Evolutionary conservation across 2,329 filamentous ascomycete genomes (phyloP).

Genomic region (Apiospora aurea): DNA sequence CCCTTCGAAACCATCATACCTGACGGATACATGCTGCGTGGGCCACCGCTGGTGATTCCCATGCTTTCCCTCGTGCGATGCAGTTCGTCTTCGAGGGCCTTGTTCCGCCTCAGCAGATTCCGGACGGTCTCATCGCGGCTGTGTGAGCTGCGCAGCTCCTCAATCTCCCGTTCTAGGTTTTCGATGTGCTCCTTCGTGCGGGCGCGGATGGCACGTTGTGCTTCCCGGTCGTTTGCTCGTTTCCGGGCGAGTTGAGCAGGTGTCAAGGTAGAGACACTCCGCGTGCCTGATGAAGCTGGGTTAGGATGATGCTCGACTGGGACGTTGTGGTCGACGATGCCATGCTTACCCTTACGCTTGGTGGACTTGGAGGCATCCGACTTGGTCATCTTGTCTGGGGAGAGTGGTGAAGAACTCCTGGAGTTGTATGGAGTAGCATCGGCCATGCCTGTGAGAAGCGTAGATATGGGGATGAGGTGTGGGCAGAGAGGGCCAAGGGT

Average conservation of each 20-base stretch:
- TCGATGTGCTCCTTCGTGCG: constrained; percentile 89
- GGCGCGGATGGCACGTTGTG: constrained; percentile 85
- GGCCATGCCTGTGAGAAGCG: constrained; percentile 29
- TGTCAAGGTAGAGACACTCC: constrained; percentile 86
- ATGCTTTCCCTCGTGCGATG: constrained; percentile 53
- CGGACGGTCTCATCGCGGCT: constrained; percentile 59
- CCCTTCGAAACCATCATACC: constrained; percentile 32
- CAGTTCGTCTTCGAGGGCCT: constrained; percentile 61
- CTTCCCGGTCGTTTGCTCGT: constrained; percentile 89
- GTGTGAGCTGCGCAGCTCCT: constrained; percentile 67
- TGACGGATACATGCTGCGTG: constrained; percentile 36
- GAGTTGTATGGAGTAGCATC: constrained; percentile 26
- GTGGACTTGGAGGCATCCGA: constrained; percentile 35
- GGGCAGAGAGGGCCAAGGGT: constrained; percentile 17
- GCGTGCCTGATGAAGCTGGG: constrained; percentile 57
- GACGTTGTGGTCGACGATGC: constrained; percentile 2
- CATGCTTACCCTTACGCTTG: constrained; percentile 43
- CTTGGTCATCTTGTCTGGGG: constrained; percentile 36
- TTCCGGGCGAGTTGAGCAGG: constrained; percentile 90
- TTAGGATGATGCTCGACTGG: constrained; percentile 18
- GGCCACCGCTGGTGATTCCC: constrained; percentile 46
- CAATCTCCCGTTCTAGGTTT: constrained; percentile 75
- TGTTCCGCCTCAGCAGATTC: constrained; percentile 59
- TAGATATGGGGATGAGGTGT: constrained; percentile 21
- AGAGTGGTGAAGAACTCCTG: constrained; percentile 28